Conservation (phyloP, 805 yeast species). For the Maudiozyma barnettii region DNA sequence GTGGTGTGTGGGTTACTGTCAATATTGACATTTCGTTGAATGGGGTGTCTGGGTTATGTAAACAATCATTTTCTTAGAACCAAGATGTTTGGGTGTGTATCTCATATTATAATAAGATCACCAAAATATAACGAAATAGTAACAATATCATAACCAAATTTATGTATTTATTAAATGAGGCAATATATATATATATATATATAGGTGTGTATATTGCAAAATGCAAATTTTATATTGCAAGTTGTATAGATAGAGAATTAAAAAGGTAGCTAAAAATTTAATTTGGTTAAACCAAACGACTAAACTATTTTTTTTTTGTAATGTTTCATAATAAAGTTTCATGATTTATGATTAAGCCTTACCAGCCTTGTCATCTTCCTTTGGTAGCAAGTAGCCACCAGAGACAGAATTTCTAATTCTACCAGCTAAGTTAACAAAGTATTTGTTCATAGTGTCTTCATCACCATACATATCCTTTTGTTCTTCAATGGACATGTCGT, state of each 20-base stretch:
- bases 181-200: no score
- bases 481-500: constrained; percentile 8
- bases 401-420: constrained; percentile 8
- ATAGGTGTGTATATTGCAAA: no score
- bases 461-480: constrained; percentile 10
- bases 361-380: constrained; percentile 1
- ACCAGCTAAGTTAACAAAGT: constrained; percentile 14
- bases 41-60: constrained; percentile 6
- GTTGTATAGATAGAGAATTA: not conserved
- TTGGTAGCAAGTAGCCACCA: constrained; percentile 9
- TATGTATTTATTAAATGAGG: not conserved
- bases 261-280: no score
- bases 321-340: no score
- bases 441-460: constrained; percentile 10
- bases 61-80: not conserved
- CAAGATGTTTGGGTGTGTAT: not conserved
- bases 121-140: no score
- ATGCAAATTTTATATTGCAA: no score
- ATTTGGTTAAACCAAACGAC: no score
- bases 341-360: not conserved
- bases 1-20: not conserved
- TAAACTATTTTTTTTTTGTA: no score
- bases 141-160: not conserved
- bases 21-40: not conserved
- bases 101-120: no score